These are phyloP conservation scores for Phialophora chinensis DNA, from an alignment of 2,329 filamentous ascomycete genomes.

Conservation along the genomic window DNA sequence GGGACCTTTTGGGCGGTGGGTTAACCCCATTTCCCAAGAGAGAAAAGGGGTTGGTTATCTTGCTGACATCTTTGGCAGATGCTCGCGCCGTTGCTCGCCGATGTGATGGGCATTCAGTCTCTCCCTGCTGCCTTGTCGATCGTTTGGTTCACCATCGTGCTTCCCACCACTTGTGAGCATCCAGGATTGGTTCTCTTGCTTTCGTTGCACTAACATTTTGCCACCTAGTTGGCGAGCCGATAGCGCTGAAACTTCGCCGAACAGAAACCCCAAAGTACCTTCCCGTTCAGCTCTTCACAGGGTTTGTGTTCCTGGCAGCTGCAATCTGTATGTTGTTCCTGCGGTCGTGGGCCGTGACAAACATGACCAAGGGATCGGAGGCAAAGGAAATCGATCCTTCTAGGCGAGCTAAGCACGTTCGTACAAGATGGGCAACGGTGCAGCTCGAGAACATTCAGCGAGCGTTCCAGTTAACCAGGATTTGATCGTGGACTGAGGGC, in stretches of 20 bases:
- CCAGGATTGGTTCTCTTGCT: too few species aligned
- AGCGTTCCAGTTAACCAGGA: too few species aligned
- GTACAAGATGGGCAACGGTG: too few species aligned
- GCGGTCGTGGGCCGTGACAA: neutral
- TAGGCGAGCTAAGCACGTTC: too few species aligned
- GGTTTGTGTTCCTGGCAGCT: neutral
- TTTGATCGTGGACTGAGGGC: too few species aligned
- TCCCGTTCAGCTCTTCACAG: neutral
- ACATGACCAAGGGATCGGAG: too few species aligned
- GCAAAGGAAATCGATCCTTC: too few species aligned
- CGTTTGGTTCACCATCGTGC: neutral
- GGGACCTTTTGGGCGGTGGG: constrained; percentile 53
- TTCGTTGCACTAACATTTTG: too few species aligned
- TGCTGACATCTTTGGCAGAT: neutral
- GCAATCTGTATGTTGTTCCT: neutral
- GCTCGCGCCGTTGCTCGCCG: neutral
- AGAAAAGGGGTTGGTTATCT: neutral
- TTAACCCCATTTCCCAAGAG: neutral
- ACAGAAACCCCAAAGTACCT: neutral
- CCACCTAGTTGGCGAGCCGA: neutral
- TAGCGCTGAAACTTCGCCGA: neutral
- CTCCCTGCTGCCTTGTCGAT: neutral
- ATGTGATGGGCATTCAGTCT: neutral
- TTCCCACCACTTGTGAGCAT: neutral
- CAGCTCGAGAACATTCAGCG: too few species aligned